Base-by-base conservation (phyloP, 306 rosid species). In the Parietaria judaica region DNA sequence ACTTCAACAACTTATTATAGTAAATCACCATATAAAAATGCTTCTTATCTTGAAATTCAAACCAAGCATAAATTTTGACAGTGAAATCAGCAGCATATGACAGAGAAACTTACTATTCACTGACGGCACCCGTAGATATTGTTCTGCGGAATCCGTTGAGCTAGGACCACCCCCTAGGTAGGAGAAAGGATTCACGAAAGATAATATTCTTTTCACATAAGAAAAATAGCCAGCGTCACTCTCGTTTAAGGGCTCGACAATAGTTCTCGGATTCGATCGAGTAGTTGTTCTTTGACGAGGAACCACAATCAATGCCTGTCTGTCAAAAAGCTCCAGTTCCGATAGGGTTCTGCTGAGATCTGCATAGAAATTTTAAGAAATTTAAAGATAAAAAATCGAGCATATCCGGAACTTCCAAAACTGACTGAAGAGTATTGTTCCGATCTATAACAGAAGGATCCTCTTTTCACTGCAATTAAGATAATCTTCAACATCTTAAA, bases 261-360 rank as follows among this genome's bases (percentile, higher is more conserved):
- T 50, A 44, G 47, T 60, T 12, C 57, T 51, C 56, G 69, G 31
- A 61, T 52, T 64, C 57, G 73, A 43, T 49, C 44, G 67, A 38
- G 39, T 66, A 11, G 65, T 23, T 9, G 60, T 75, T 62, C 66
- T 57, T 54, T 47, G 74, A 51, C 56, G 80, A 6, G 78, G 82
- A 47, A 83, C 84, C 71, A 76, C 65, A 48, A 79, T 71, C 65
- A 83, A 58, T 36, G 88, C 76, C 71, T 83, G 88, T 64, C 88
- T 76, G 57, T 76, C 78, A 58, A 59, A 60, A 35, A 79, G 74
- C 43, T 82, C 84, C 78, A 83, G 58, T 48, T 76, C 84, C 49
- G 78, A 79, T 48, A 83, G 55, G 4, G 78, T 62, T 74, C 75
- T 76, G 48, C 57, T 60, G 51, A 83, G 60, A 69, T 79, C 88